Conservation (phyloP, 805 yeast species). For the Candida mattraensis region DNA sequence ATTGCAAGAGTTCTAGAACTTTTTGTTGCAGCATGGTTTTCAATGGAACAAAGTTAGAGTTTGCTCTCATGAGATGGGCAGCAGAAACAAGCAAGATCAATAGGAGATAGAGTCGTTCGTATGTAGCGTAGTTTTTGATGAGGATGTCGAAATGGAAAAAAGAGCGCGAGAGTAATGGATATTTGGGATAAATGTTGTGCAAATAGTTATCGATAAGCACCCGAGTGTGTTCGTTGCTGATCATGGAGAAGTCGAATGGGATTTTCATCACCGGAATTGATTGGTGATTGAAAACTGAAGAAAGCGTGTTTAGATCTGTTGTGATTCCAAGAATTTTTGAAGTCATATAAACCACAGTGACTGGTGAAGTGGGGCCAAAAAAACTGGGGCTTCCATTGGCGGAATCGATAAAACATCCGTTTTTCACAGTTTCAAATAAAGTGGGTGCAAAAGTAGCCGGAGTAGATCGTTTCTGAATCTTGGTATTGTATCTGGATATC, state of each 20-base stretch:
- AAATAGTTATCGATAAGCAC: constrained; percentile 21
- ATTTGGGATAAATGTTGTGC: constrained; percentile 17
- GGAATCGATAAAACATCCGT: constrained; percentile 20
- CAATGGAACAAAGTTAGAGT: constrained; percentile 17
- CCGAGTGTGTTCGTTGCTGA: constrained; percentile 17
- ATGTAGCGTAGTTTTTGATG: constrained; percentile 17
- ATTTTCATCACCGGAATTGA: constrained; percentile 7
- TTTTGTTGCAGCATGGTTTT: constrained; percentile 21
- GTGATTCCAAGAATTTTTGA: constrained; percentile 11
- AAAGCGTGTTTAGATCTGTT: neutral
- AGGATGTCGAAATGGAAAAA: constrained; percentile 21
- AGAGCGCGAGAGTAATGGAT: constrained; percentile 17
- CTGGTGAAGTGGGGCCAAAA: constrained; percentile 21
- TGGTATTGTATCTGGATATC: constrained; percentile 14
- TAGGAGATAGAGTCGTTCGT: constrained; percentile 17
- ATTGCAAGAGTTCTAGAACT: constrained; percentile 13
- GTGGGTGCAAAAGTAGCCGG: neutral
- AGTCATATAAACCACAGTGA: constrained; percentile 13
- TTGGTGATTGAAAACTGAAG: neutral
- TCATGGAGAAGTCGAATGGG: constrained; percentile 13
- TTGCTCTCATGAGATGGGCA: constrained; percentile 20
- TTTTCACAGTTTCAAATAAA: constrained; percentile 7
- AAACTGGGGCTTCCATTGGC: constrained; percentile 9
- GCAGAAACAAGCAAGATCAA: constrained; percentile 20
- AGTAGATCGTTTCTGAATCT: constrained; percentile 7